Evolutionary conservation across 176 grass and related monocot genomes (phyloP).

Genomic region (Chrysopogon serrulatus): DNA sequence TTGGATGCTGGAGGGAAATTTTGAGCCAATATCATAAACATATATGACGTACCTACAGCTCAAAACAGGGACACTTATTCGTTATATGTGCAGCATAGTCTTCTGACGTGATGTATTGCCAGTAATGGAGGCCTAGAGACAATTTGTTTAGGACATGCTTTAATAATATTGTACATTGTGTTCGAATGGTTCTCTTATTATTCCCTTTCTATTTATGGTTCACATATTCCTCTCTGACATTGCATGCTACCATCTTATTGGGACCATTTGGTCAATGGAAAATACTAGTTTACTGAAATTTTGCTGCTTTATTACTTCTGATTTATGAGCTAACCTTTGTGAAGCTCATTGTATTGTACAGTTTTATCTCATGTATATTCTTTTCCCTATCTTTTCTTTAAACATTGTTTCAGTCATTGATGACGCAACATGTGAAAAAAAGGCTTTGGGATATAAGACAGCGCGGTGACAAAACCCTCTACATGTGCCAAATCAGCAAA

Average conservation of each 20-base stretch:
- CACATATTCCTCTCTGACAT: neutral
- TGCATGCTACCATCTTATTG: neutral
- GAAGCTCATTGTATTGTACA: too few relatives aligned
- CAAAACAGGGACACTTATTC: neutral
- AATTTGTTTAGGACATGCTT: slow-evolving; percentile 9
- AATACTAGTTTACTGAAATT: neutral
- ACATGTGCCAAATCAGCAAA: slow-evolving; percentile 95
- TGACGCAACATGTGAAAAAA: slow-evolving; percentile 78
- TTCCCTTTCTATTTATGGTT: neutral
- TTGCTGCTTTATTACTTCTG: neutral
- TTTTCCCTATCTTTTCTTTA: neutral
- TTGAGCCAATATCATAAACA: neutral
- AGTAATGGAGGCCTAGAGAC: neutral
- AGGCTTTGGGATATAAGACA: slow-evolving; percentile 89
- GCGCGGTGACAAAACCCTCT: slow-evolving; percentile 76
- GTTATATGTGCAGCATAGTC: neutral
- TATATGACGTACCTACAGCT: neutral
- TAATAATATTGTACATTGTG: neutral
- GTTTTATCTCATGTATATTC: neutral
- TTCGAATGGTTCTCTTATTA: slow-evolving; percentile 8
- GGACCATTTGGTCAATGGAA: neutral
- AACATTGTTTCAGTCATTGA: slow-evolving; percentile 69
- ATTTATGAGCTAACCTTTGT: neutral
- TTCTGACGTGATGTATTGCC: neutral
- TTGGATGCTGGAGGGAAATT: neutral